These are phyloP conservation scores for Nothophytophthora sp. DNA, from an alignment of 352 stramenopile genomes.

Conservation along the genomic window DNA sequence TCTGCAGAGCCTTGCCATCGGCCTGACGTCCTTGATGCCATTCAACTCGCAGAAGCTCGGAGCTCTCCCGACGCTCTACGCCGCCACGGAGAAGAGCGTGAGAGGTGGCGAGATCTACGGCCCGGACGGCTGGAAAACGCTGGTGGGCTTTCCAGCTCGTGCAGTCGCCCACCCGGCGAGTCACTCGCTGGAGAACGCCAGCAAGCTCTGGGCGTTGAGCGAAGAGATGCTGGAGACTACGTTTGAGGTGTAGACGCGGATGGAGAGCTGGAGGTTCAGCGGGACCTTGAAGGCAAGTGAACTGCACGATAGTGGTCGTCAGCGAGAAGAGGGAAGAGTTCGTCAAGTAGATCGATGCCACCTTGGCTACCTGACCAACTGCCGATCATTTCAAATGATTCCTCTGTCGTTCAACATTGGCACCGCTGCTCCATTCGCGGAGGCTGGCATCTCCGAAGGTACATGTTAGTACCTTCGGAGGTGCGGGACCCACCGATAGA, in stretches of 20 bases:
- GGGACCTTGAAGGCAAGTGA: no score
- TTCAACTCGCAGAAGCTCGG: constrained; percentile 41
- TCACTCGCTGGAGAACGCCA: constrained; percentile 28
- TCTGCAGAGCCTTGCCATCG: constrained; percentile 49
- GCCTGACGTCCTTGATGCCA: constrained; percentile 26
- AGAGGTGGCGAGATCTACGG: constrained; percentile 27
- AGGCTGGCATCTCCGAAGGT: neutral
- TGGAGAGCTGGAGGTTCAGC: no score
- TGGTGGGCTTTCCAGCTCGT: constrained; percentile 42
- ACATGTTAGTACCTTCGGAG: neutral
- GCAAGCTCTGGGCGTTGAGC: constrained; percentile 46
- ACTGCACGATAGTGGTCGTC: no score
- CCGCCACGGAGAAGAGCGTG: constrained; percentile 34
- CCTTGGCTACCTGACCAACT: no score
- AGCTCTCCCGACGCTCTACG: constrained; percentile 48
- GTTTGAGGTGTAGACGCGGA: constrained; percentile 24
- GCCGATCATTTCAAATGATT: no score
- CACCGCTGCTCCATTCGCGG: no score
- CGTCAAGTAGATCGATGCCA: no score
- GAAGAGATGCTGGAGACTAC: constrained; percentile 29
- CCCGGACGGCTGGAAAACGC: constrained; percentile 28
- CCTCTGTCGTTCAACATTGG: no score
- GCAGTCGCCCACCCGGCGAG: constrained; percentile 33
- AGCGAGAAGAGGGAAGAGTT: no score
- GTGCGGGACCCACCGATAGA: no score